phyloP scores from a whole-genome alignment of 495 filamentous ascomycete species.

The Neurospora sp. region DNA sequence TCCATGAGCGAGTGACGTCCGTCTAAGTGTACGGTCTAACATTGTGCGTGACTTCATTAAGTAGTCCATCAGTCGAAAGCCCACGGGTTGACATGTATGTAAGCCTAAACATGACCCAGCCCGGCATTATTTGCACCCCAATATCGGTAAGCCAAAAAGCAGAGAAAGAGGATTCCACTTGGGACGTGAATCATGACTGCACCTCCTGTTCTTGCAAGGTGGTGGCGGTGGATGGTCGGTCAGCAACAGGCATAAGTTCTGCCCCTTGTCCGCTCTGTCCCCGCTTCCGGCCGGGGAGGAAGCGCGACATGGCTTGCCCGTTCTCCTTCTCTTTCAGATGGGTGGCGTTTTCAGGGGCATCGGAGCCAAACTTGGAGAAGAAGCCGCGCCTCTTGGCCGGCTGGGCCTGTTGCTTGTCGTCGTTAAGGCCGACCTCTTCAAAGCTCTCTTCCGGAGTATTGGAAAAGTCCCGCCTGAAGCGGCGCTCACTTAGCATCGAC shows the following conservation, averaged over 20 bases:
- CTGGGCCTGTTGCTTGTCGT: conserved; percentile 39
- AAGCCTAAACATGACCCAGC: not conserved
- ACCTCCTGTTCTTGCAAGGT: conserved; percentile 25
- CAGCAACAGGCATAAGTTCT: conserved; percentile 46
- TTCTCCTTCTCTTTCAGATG: conserved; percentile 26
- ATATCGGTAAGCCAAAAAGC: not conserved
- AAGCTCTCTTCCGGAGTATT: conserved; percentile 62
- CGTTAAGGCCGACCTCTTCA: conserved; percentile 83
- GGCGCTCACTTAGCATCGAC: conserved; percentile 40
- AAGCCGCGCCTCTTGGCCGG: conserved; percentile 66
- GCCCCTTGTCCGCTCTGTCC: conserved; percentile 64
- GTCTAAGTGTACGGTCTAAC: not conserved
- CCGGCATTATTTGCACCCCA: not conserved
- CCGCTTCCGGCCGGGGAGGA: conserved; percentile 64
- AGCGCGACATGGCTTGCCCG: conserved; percentile 40
- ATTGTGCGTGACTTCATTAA: not conserved
- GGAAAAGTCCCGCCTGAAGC: conserved; percentile 42
- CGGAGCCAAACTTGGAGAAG: conserved; percentile 71
- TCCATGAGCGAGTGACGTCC: conserved; percentile 1
- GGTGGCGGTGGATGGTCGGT: conserved; percentile 22
- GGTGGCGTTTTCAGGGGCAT: conserved; percentile 22
- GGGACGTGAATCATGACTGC: conserved; percentile 13
- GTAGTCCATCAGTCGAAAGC: not conserved
- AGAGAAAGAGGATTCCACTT: not conserved
- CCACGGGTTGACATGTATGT: not conserved